Evolutionary conservation across 805 yeast species (phyloP).

Genomic region (Naumovozyma castellii): DNA sequence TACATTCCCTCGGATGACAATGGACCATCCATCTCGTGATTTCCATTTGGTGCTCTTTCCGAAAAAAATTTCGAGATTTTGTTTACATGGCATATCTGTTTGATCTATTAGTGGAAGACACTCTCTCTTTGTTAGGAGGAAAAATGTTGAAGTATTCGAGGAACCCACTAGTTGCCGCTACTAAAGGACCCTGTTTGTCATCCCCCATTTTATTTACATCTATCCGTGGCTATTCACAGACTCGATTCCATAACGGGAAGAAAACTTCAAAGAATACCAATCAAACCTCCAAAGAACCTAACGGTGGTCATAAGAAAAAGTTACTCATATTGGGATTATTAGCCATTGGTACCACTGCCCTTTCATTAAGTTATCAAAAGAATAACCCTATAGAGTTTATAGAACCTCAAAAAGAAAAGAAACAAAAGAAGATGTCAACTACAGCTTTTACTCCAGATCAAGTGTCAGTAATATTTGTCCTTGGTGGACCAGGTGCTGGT

Average conservation of each 20-base stretch:
- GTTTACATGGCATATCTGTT: too few relatives aligned
- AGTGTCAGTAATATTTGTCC: conserved; percentile 74
- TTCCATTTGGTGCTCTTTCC: too few relatives aligned
- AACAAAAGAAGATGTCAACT: conserved; percentile 4
- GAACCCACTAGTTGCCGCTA: too few relatives aligned
- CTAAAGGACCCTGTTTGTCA: not conserved
- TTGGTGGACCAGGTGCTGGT: conserved; percentile 98
- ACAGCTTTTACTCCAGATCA: conserved; percentile 53
- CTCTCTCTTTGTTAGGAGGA: too few relatives aligned
- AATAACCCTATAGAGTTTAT: conserved; percentile 37
- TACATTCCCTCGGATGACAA: too few relatives aligned
- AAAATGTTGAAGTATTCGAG: too few relatives aligned
- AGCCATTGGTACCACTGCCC: conserved; percentile 42
- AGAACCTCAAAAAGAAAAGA: conserved; percentile 23
- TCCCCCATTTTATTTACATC: not conserved
- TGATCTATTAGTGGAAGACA: too few relatives aligned
- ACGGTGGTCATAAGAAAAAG: conserved; percentile 1
- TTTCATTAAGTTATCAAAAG: conserved; percentile 36
- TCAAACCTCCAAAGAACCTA: conserved; percentile 1
- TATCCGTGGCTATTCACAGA: not conserved
- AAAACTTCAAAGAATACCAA: conserved; percentile 1
- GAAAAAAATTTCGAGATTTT: too few relatives aligned
- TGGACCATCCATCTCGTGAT: too few relatives aligned
- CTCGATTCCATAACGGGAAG: not conserved
- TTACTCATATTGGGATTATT: conserved; percentile 34